Base-by-base conservation (phyloP, 768 basidiomycete genomes). In the Hemileccinum impolitum region DNA sequence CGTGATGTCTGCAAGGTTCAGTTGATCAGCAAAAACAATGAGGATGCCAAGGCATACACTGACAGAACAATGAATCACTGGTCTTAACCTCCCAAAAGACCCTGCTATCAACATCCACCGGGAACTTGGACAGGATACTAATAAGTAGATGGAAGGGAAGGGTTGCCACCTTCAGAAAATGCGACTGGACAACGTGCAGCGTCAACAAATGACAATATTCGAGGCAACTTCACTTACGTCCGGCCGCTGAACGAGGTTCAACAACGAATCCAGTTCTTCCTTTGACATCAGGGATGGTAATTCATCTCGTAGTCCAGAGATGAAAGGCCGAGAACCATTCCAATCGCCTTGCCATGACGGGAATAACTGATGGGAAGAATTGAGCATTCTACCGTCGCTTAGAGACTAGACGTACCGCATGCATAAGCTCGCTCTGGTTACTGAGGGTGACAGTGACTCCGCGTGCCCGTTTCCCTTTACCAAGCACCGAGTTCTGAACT, bases 391-490 rank as follows among this genome's bases (percentile, higher is more conserved):
- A 13, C 17, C 34, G 13, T 34, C 36, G 14, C 40, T 11, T n/a
- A 1, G 25, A 21, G 48, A 35, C 43, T 40, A 39, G 19, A 49
- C 61, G 18, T 60, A 90, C 87, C 55, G 89, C 84, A 48, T 76
- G 71, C 90, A 91, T 90, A 23, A 93, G 73, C 58, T 91, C 90
- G 56, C 83, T 84, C 62, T 91, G 87, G 15, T 79, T 79, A 54
- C 85, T 87, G 49, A 85, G 74, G 3, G 90, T 93, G 38, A 93
- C 76, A 11, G 90, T 92, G 30, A 93, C 90, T 21, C 88, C 88
- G 10, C 90, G 78, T 7, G 90, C 88, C 38, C 90, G 75, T 54
- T 80, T 81, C 34, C 90, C 90, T 52, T 75, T 78, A 30, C 90
- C 90, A 12, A 93, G 76, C 14, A 92, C 87, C 18, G 66, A 68